These are phyloP conservation scores for Huiozyma naganishii DNA, from an alignment of 805 yeast genomes.

Conservation along the genomic window DNA sequence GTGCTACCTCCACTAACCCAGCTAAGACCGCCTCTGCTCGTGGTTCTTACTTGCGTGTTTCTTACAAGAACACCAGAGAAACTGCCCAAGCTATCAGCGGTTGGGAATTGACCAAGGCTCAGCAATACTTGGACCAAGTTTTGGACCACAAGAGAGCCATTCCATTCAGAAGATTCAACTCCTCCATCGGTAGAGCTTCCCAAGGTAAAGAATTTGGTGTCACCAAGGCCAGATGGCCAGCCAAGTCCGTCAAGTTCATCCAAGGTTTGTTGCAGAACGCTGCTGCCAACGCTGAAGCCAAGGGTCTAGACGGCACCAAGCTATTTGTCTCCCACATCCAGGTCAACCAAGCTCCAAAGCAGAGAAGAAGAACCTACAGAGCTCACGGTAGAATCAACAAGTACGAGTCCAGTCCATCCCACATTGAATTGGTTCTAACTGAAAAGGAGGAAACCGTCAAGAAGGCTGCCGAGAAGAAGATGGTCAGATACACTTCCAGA, in stretches of 20 bases:
- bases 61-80: constrained; percentile 99
- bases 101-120: constrained; percentile 95
- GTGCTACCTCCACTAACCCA: constrained; percentile 98
- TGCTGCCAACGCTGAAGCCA: constrained; percentile 97
- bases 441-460: constrained; percentile 91
- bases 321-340: constrained; percentile 96
- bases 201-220: constrained; percentile 99
- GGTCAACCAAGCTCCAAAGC: constrained; percentile 99
- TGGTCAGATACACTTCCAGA: constrained; percentile 74
- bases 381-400: constrained; percentile 99
- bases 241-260: constrained; percentile 91
- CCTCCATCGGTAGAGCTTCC: constrained; percentile 97
- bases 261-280: constrained; percentile 95
- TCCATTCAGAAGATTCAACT: constrained; percentile 97
- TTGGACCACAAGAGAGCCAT: constrained; percentile 98
- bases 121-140: constrained; percentile 90
- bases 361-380: constrained; percentile 99
- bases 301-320: constrained; percentile 94
- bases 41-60: constrained; percentile 98
- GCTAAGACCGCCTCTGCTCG: constrained; percentile 99
- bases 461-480: constrained; percentile 69
- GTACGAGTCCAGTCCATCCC: constrained; percentile 97
- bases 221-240: constrained; percentile 99
- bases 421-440: constrained; percentile 93
- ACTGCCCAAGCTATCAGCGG: constrained; percentile 97